Base-by-base conservation (phyloP, 805 yeast genomes). In the Teunomyces gatunensis region DNA sequence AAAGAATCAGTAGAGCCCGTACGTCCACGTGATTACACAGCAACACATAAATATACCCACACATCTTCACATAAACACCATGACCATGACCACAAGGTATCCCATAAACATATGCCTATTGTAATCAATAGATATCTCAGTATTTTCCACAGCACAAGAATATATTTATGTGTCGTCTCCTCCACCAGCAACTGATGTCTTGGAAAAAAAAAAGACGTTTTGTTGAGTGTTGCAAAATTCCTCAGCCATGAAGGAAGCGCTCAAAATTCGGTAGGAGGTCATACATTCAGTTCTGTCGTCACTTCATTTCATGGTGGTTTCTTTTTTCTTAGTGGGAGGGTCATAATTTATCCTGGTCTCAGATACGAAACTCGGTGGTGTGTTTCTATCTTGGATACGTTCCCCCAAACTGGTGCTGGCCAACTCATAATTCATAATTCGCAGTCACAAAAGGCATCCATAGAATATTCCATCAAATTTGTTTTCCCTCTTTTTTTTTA, bases 241-340 rank as follows among this genome's bases (percentile, higher is more conserved):
- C 20, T 23, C 20, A 23, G 40, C 29, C 27, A 12, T 20, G 20
- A 34, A 6, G 39, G 18, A 34, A 15, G 15, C 29, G 40, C 40
- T 37, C 40, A 15, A 37, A 37, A 37, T 37, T 37, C 28, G n/a
- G 28, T 12, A 23, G 40, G 40, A 37, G 40, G 40, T 37, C 40
- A 37, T 23, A 21, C 40, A 37, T 37, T 37, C 23, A n/a, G 13
- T n/a, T 21, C 34, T 37, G 15, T 37, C 29, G 40, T 37, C 12
- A 34, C 29, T 20, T 36, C 40, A 12, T 17, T 17, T 34, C 37
- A 25, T 15, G 37, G 20, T 34, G 5, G 20, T 18, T 4, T 18
- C 20, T 18, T 18, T 13, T 5, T 11, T 35, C 20, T 35, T 35
- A 15, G 17, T 34, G 33, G 33, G 12, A 18, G 33, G 18, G 34